Evolutionary conservation across 352 stramenopile species (phyloP), one percentile per base, ranked within the genome.

Genomic region (Plasmopara viticola): DNA sequence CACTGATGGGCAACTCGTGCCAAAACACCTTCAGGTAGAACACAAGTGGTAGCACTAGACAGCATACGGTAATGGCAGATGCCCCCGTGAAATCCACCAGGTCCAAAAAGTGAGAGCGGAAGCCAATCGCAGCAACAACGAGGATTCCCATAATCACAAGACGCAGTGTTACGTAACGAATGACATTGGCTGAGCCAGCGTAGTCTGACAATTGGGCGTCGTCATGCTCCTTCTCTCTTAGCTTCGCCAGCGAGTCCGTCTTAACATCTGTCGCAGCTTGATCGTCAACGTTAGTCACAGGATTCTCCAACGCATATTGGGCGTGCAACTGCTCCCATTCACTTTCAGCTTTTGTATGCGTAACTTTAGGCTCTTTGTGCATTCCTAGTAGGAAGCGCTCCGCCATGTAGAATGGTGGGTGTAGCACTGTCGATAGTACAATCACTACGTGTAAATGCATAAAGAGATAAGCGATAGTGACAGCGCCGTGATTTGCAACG

Each of bases 11-110:
- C 33, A 79, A 56, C 20, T 56, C 56, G n/a, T 31, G 53, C 64
- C 67, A 74, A 41, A 74, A 58, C 14, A 66, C 55, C 64, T 78
- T 78, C 44, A 81, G 51, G 54, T 78, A 81, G 48, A 81, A 75
- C 18, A 68, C 41, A 18, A 78, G 64, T 34, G 70, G 70, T 39
- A 81, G 51, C 25, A 78, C 60, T 30, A 78, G 62, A 57, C 68
- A 78, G 58, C 65, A 74, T 35, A 74, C 54, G 0, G 68, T 66
- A 42, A 72, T 78, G 34, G 62, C 53, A 17, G 68, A 78, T 13
- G 70, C 64, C 17, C 70, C 70, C 13, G 66, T 73, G 35, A 81
- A 81, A 44, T 81, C 70, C 8, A 69, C 56, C 1, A 81, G 53
- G 44, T 77, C 70, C 34, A 70, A 40, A 53, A 81, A 75, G 40